Evolutionary conservation across 768 basidiomycete species (phyloP).

Genomic region (Trametes punicea): DNA sequence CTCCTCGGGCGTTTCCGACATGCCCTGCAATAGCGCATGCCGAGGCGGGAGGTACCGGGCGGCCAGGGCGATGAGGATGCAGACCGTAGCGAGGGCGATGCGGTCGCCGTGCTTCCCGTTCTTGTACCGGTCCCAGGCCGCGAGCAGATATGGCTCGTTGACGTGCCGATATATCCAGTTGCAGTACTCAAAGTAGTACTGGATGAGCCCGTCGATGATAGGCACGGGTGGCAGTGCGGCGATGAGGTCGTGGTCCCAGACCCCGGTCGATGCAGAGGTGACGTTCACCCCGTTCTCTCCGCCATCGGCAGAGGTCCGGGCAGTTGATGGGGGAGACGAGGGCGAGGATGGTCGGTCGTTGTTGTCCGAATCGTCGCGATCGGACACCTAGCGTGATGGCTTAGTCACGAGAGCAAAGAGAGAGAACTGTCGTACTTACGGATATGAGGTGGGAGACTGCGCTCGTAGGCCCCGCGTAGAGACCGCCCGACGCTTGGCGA

Average conservation of each 20-base stretch:
- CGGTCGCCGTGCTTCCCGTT: constrained; percentile 62
- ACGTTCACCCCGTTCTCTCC: constrained; percentile 36
- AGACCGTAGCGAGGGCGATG: constrained; percentile 66
- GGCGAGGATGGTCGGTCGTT: constrained; percentile 12
- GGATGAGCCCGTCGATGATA: constrained; percentile 68
- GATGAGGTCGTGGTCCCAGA: constrained; percentile 74
- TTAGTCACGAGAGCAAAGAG: constrained; percentile 32
- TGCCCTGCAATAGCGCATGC: constrained; percentile 55
- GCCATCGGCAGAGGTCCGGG: constrained; percentile 35
- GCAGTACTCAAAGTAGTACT: constrained; percentile 81
- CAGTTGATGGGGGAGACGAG: constrained; percentile 16
- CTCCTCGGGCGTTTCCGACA: constrained; percentile 53
- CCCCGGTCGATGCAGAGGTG: constrained; percentile 22
- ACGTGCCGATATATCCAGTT: constrained; percentile 86
- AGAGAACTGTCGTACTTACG: constrained; percentile 47
- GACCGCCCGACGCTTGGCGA: constrained; percentile 59
- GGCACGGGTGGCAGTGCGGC: constrained; percentile 60
- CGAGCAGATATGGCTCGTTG: constrained; percentile 56
- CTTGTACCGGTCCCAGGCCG: constrained; percentile 75
- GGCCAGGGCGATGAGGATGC: constrained; percentile 71
- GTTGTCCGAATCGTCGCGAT: constrained; percentile 24
- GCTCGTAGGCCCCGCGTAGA: constrained; percentile 80
- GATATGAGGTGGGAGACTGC: constrained; percentile 65
- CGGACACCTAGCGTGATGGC: constrained; percentile 6
- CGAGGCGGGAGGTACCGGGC: constrained; percentile 67